Evolutionary conservation across 768 basidiomycete genomes (phyloP).

Genomic region (Mrakia blollopis): DNA sequence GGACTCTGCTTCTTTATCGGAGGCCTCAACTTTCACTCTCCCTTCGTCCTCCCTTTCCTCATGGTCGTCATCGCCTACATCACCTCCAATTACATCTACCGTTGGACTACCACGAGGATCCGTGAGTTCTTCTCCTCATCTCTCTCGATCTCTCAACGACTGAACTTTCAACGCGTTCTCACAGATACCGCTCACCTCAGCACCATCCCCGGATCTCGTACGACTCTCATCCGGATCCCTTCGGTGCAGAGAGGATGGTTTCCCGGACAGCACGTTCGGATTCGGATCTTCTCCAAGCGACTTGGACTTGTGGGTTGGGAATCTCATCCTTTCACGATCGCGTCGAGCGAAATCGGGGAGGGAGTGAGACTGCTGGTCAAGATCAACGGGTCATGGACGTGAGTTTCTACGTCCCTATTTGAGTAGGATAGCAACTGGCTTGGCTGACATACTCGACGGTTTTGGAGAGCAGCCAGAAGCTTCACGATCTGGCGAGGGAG

Average conservation of each 20-base stretch:
- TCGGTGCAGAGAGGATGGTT: constrained; percentile 2
- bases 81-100: constrained; percentile 1
- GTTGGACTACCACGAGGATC: constrained; percentile 1
- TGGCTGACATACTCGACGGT: not conserved
- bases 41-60: constrained; percentile 11
- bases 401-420: not conserved
- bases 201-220: constrained; percentile 2
- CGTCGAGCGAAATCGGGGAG: not conserved
- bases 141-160: too few relatives aligned
- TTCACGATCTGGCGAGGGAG: not conserved
- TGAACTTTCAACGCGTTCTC: not conserved
- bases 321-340: constrained; percentile 4
- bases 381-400: constrained; percentile 11
- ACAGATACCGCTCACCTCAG: constrained; percentile 7
- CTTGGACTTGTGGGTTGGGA: not conserved
- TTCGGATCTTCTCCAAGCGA: not conserved
- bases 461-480: not conserved
- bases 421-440: not conserved
- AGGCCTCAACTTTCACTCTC: constrained; percentile 17
- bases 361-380: not conserved
- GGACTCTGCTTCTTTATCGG: constrained; percentile 20
- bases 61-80: not conserved
- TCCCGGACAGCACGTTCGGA: constrained; percentile 13
- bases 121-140: not conserved
- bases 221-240: not conserved